phyloP scores from a whole-genome alignment of 1,284 basidiomycete genomes.

The Irpex sp. region DNA sequence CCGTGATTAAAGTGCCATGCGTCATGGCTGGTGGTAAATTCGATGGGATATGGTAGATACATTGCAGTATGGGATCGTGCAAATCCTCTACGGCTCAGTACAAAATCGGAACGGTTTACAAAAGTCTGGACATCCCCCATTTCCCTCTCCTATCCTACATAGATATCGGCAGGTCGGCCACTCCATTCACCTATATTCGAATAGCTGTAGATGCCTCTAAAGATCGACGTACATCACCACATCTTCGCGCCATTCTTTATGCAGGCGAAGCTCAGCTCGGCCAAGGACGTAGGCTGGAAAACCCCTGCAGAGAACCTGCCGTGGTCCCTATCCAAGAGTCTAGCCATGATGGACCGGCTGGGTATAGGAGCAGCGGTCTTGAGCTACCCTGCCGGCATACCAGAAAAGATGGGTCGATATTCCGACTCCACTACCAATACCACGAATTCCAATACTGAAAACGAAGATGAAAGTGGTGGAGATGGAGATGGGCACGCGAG shows the following conservation, averaged over 20 bases:
- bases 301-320: constrained; percentile 60
- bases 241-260: constrained; percentile 51
- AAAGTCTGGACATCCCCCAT: background rate
- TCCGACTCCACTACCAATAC: background rate
- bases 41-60: background rate
- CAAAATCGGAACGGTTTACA: background rate
- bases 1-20: background rate
- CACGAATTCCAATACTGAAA: background rate
- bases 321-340: constrained; percentile 56
- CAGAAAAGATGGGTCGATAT: constrained; percentile 13
- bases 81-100: background rate
- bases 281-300: constrained; percentile 45
- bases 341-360: constrained; percentile 55
- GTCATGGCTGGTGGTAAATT: background rate
- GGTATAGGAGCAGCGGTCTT: constrained; percentile 57
- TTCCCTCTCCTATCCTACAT: background rate
- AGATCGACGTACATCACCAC: constrained; percentile 73
- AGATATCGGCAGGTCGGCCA: background rate
- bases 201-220: constrained; percentile 12
- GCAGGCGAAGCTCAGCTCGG: constrained; percentile 30
- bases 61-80: background rate
- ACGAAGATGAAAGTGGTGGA: background rate
- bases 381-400: constrained; percentile 56
- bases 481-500: background rate
- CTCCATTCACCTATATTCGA: background rate